Evolutionary conservation across 805 yeast species (phyloP).

Genomic region (Wickerhamomyces canadensis): DNA sequence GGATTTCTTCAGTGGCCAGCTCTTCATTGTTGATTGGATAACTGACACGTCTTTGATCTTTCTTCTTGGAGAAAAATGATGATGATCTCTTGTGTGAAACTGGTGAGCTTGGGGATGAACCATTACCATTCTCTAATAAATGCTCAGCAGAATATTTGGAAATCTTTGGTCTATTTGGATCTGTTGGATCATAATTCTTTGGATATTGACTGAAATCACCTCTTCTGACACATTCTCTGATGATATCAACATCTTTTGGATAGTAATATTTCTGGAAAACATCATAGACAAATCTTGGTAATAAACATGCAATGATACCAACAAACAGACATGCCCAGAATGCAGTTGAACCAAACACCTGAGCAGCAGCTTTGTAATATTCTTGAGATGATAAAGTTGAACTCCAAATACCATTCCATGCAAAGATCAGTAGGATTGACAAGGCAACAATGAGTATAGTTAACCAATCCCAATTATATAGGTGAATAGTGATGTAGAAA

Average conservation of each 20-base stretch:
- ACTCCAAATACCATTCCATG: constrained; percentile 80
- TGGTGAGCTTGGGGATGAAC: constrained; percentile 8
- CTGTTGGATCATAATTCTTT: constrained; percentile 71
- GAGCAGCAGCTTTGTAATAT: constrained; percentile 62
- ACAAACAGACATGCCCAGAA: constrained; percentile 66
- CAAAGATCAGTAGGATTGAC: constrained; percentile 55
- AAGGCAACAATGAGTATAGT: constrained; percentile 48
- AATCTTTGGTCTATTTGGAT: constrained; percentile 55
- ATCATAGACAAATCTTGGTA: constrained; percentile 66
- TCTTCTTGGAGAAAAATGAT: constrained; percentile 33
- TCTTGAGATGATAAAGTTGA: constrained; percentile 47
- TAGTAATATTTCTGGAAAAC: constrained; percentile 42
- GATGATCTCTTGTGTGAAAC: constrained; percentile 28
- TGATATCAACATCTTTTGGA: constrained; percentile 69
- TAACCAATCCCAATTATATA: constrained; percentile 80
- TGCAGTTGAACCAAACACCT: constrained; percentile 52
- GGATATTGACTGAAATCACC: constrained; percentile 71
- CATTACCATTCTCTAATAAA: constrained; percentile 21
- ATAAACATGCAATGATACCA: constrained; percentile 57
- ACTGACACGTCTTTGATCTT: constrained; percentile 19
- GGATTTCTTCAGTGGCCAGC: constrained; percentile 34
- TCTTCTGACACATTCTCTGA: constrained; percentile 60
- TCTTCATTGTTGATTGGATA: constrained; percentile 23
- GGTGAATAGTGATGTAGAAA: constrained; percentile 57
- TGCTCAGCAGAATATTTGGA: constrained; percentile 37